Evolutionary conservation across 2,329 filamentous ascomycete species (phyloP).

Genomic region (Domatiomyces catenatus): DNA sequence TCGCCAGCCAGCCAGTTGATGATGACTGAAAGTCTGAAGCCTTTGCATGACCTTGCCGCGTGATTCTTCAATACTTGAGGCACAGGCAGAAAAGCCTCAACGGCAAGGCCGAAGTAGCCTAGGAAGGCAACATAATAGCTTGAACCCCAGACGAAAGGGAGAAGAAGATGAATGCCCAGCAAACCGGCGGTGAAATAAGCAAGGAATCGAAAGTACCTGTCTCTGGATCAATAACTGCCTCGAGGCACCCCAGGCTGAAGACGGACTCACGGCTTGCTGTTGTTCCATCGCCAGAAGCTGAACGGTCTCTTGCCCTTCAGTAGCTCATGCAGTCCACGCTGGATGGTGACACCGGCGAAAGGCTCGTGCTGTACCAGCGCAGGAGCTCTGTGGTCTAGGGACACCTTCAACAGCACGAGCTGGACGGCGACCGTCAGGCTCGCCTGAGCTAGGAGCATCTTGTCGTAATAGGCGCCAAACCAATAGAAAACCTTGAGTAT

Average conservation of each 20-base stretch:
- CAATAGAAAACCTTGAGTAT: conserved; percentile 53
- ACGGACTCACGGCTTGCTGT: conserved; percentile 33
- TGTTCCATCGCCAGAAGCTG: conserved; percentile 50
- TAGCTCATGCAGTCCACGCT: conserved; percentile 11
- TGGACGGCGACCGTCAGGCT: conserved; percentile 46
- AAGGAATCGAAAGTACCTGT: conserved; percentile 10
- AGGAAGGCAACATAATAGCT: conserved; percentile 29
- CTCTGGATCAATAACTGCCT: background rate
- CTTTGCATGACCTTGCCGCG: conserved; percentile 32
- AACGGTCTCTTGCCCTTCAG: conserved; percentile 34
- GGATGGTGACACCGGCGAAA: conserved; percentile 20
- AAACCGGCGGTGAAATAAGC: conserved; percentile 23
- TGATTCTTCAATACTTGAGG: conserved; percentile 35
- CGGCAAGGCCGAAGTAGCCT: conserved; percentile 31
- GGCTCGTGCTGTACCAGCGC: conserved; percentile 27
- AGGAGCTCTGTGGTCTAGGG: conserved; percentile 38
- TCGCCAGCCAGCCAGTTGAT: conserved; percentile 35
- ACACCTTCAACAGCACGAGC: conserved; percentile 43
- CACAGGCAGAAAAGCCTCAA: conserved; percentile 33
- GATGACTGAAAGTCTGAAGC: conserved; percentile 34
- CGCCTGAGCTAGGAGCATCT: conserved; percentile 44
- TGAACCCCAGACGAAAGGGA: conserved; percentile 32
- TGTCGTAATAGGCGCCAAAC: conserved; percentile 47
- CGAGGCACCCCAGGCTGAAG: background rate
- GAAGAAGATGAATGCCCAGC: conserved; percentile 37